Base-by-base conservation (phyloP, 331 rosid genomes). In the Acacia pycnantha region DNA sequence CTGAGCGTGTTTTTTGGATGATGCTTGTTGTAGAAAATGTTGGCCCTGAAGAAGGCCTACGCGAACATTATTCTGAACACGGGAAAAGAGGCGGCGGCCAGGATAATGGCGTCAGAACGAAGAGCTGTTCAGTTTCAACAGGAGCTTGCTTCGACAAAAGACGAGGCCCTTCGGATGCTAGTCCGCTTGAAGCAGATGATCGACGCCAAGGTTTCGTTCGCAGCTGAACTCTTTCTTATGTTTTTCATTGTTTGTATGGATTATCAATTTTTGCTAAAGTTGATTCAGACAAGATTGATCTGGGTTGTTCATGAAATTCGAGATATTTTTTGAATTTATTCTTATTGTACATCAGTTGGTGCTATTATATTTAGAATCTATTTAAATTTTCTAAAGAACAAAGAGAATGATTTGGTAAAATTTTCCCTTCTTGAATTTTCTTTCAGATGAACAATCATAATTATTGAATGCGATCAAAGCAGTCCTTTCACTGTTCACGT, bases 31-130 rank as follows among this genome's bases (percentile, higher is more conserved):
- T 80, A 91, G 96, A 88, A 85, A 82, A 48, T 88, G 91, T 11
- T 65, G 86, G 98, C 91, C 58, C 78, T 94, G 89, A 94, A 94
- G 89, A 94, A 86, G 84, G 97, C 94, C 4, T 94, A 89, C 66
- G 98, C 97, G 33, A 95, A 90, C 0, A 88, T 94, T 43, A 92
- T 92, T 77, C 87, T 94, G 71, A 94, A 94, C 86, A 90, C 98
- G 37, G 92, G 90, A 67, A 92, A 92, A 70, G 98, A 94, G 76
- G 94, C 97, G 54, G 98, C 98, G 62, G 89, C 84, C 43, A 77
- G 97, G 77, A 85, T 92, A 54, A 87, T 92, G 98, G 90, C 72
- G 29, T 87, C 98, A 21, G 97, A 94, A 86, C 24, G 82, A 54
- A 92, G 87, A 70, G 88, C 94, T 62, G 72, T 87, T 66, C 81